A percentile compares a stretch with the other conserved stretches of the same genome.
Conservation (phyloP, 305 asterid genomes). For the Rubia tinctorum region DNA sequence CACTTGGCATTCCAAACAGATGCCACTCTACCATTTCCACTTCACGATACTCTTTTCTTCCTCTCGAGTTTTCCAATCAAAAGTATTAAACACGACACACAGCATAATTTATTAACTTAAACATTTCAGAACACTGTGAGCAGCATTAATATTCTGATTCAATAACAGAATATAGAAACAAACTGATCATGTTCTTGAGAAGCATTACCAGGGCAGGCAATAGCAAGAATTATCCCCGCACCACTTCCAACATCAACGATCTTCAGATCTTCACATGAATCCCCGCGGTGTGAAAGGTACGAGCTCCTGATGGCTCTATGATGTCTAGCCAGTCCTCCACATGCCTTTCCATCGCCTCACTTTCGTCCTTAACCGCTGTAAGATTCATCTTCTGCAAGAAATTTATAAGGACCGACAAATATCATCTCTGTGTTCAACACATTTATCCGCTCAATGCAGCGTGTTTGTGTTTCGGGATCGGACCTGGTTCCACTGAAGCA, state of each 20-base stretch:
- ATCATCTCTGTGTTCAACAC: background rate
- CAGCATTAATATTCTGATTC: background rate
- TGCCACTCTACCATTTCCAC: background rate
- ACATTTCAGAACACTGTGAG: slow-evolving; percentile 1
- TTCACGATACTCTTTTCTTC: background rate
- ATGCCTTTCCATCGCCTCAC: slow-evolving; percentile 86
- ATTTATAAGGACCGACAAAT: background rate
- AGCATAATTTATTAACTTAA: background rate
- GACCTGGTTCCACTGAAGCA: slow-evolving; percentile 94
- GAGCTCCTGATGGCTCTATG: slow-evolving; percentile 45
- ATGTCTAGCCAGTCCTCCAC: slow-evolving; percentile 83
- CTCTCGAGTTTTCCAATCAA: background rate
- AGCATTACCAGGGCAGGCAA: slow-evolving; percentile 71
- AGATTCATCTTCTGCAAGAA: slow-evolving; percentile 79
- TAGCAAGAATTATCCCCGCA: slow-evolving; percentile 84
- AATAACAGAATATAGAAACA: background rate
- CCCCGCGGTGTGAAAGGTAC: slow-evolving; percentile 49
- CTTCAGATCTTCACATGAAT: slow-evolving; percentile 52
- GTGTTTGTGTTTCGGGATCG: background rate
- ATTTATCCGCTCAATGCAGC: background rate
- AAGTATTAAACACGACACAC: background rate
- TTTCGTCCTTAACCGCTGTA: slow-evolving; percentile 74
- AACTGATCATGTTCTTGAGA: background rate
- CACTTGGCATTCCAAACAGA: background rate
- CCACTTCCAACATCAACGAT: slow-evolving; percentile 93